These are phyloP conservation scores for Cladophialophora immunda DNA, from an alignment of 2,329 filamentous ascomycete species.

Conservation along the genomic window DNA sequence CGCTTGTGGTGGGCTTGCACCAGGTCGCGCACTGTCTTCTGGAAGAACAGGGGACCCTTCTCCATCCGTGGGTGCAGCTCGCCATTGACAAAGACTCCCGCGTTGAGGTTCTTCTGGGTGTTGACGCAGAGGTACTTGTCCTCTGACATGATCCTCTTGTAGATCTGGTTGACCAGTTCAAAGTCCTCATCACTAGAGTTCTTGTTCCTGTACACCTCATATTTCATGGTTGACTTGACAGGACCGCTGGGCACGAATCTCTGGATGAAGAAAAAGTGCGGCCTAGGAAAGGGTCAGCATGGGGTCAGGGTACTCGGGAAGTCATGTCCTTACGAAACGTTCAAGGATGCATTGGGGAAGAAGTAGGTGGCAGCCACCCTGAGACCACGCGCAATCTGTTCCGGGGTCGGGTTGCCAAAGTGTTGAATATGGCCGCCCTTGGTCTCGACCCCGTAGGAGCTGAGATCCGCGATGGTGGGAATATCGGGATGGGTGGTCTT, in stretches of 20 bases:
- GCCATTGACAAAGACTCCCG: constrained; percentile 69
- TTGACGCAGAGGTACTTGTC: constrained; percentile 70
- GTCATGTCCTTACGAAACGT: constrained; percentile 43
- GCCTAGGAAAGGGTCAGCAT: constrained; percentile 45
- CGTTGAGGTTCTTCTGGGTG: constrained; percentile 68
- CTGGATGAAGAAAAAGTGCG: constrained; percentile 71
- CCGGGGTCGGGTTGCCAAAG: constrained; percentile 46
- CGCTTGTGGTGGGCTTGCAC: constrained; percentile 58
- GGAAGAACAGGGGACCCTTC: constrained; percentile 67
- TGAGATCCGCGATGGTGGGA: constrained; percentile 61
- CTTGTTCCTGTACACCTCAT: constrained; percentile 71
- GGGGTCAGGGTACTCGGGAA: background rate
- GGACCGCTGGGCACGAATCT: constrained; percentile 66
- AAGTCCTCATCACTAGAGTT: constrained; percentile 67
- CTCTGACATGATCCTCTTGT: constrained; percentile 71
- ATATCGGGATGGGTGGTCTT: constrained; percentile 67
- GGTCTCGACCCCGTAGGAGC: constrained; percentile 62
- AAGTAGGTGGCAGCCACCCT: constrained; percentile 46
- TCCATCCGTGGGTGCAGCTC: constrained; percentile 70
- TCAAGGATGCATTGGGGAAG: constrained; percentile 49
- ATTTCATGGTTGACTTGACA: constrained; percentile 63
- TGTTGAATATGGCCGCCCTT: constrained; percentile 64
- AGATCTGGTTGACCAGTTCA: constrained; percentile 65
- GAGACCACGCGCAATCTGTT: constrained; percentile 40
- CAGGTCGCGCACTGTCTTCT: constrained; percentile 59